phyloP scores from a whole-genome alignment of 1,284 basidiomycete species.

The Abortiporus biennis region DNA sequence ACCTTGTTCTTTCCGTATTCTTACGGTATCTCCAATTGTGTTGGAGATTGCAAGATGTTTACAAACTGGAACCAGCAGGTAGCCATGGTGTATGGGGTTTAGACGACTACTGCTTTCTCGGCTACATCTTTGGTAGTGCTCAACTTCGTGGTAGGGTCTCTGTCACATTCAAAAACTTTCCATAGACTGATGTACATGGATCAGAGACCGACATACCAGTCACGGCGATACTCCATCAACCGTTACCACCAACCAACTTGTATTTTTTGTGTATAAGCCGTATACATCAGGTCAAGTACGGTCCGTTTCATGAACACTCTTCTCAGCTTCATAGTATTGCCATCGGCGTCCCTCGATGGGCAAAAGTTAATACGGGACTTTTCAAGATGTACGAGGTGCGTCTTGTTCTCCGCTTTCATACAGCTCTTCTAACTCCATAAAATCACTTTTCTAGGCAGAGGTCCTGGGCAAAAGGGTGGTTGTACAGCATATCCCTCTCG shows the following conservation, averaged over 20 bases:
- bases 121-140: conserved; percentile 89
- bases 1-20: conserved; percentile 62
- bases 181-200: conserved; percentile 1
- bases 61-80: conserved; percentile 92
- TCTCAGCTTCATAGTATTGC: conserved; percentile 88
- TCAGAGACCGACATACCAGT: conserved; percentile 55
- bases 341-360: conserved; percentile 80
- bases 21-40: conserved; percentile 77
- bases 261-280: conserved; percentile 82
- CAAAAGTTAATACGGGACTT: conserved; percentile 85
- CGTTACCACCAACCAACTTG: conserved; percentile 58
- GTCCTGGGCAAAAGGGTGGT: conserved; percentile 96
- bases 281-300: conserved; percentile 76
- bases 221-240: conserved; percentile 45
- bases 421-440: neutral
- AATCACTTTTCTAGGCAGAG: conserved; percentile 55
- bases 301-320: conserved; percentile 90
- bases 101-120: conserved; percentile 90
- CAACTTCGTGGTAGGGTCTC: conserved; percentile 67
- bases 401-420: conserved; percentile 1
- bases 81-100: conserved; percentile 98
- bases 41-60: conserved; percentile 85
- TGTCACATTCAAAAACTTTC: conserved; percentile 3
- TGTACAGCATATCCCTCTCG: conserved; percentile 90
- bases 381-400: conserved; percentile 92